A percentile compares a stretch with the other conserved stretches of the same genome.
Evolutionary conservation across 768 basidiomycete species (phyloP).

Genomic region (Lyophyllum atratum): DNA sequence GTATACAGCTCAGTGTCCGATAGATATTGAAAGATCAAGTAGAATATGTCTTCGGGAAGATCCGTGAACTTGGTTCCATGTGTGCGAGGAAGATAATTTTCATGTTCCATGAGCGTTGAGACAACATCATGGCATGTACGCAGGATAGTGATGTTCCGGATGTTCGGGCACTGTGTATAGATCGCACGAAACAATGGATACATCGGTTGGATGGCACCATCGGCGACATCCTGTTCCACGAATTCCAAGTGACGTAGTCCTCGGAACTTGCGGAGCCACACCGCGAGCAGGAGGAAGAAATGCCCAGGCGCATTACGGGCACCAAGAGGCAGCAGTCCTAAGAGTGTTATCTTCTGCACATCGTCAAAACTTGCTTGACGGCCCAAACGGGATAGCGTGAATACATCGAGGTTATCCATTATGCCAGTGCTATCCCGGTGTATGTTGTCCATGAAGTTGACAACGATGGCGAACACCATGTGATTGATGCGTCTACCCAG

Average conservation of each 20-base stretch:
- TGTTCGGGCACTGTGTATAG: background rate
- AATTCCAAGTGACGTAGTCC: background rate
- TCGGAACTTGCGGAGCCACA: background rate
- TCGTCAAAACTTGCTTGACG: too few species aligned
- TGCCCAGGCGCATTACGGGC: background rate
- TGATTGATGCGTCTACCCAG: too few species aligned
- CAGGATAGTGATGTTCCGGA: background rate
- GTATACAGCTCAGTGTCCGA: background rate
- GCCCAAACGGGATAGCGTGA: too few species aligned
- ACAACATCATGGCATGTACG: background rate
- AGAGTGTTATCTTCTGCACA: background rate
- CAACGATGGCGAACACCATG: too few species aligned
- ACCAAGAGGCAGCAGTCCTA: background rate
- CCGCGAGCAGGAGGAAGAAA: background rate
- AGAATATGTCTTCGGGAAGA: background rate
- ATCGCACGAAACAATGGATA: background rate
- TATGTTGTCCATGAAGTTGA: too few species aligned
- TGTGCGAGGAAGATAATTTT: background rate
- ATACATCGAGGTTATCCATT: too few species aligned
- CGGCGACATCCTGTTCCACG: background rate
- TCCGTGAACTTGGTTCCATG: background rate
- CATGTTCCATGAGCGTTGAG: background rate
- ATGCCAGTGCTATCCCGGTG: too few species aligned
- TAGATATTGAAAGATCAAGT: background rate
- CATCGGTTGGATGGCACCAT: background rate